A percentile compares a stretch with the other conserved stretches of the same genome.
These are phyloP conservation scores for Kernera saxatilis DNA, from an alignment of 345 rosid genomes.

Conservation along the genomic window DNA sequence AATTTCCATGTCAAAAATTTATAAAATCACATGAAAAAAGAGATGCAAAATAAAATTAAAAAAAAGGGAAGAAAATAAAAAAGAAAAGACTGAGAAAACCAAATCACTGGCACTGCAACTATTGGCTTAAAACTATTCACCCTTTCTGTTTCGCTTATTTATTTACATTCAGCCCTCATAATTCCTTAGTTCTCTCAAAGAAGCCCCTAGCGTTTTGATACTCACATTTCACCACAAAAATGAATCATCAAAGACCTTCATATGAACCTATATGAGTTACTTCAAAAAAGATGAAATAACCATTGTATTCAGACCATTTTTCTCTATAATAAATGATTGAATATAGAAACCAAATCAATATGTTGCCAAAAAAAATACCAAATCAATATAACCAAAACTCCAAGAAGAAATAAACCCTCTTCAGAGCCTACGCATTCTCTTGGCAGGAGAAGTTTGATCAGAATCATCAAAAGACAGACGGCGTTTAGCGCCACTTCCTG, in stretches of 20 bases:
- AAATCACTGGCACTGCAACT: conserved; percentile 27
- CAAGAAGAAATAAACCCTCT: conserved; percentile 19
- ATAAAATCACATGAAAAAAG: conserved; percentile 9
- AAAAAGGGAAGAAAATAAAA: background rate
- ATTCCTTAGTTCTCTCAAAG: background rate
- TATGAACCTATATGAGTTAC: conserved; percentile 20
- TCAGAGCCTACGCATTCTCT: conserved; percentile 40
- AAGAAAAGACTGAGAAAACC: conserved; percentile 10
- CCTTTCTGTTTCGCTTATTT: conserved; percentile 20
- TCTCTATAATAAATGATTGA: conserved; percentile 32
- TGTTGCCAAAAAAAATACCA: conserved; percentile 19
- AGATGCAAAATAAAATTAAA: background rate
- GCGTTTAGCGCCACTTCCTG: conserved; percentile 51
- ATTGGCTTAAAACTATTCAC: conserved; percentile 25
- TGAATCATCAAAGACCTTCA: background rate
- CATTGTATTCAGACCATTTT: conserved; percentile 6
- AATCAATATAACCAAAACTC: conserved; percentile 30
- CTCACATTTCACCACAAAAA: background rate
- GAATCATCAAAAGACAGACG: conserved; percentile 50
- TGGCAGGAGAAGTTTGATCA: conserved; percentile 34
- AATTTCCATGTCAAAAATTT: background rate
- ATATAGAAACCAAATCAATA: conserved; percentile 27
- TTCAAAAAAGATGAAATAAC: conserved; percentile 26
- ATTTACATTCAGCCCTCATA: conserved; percentile 12
- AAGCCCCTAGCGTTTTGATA: background rate